Conservation (phyloP, 2,329 filamentous ascomycete genomes). For the Fusarium brachygibbosum region DNA sequence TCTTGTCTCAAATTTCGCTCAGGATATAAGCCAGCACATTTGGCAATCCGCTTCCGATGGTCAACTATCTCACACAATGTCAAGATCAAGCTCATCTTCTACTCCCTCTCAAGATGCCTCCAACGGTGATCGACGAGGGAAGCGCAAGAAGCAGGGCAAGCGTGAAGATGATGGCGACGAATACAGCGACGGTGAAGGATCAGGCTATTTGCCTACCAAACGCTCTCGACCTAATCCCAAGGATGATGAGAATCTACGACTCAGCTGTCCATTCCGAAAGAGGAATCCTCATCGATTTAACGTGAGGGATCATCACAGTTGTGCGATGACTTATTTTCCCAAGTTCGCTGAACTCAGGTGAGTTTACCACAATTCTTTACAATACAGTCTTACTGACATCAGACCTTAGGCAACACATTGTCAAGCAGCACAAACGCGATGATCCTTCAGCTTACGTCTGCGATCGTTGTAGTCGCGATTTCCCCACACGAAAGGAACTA, state of each 20-base stretch:
- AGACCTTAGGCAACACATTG: conserved; percentile 57
- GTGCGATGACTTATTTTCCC: conserved; percentile 60
- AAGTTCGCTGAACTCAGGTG: conserved; percentile 59
- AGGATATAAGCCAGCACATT: conserved; percentile 53
- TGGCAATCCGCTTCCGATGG: conserved; percentile 51
- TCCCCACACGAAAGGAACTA: conserved; percentile 55
- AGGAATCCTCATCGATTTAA: conserved; percentile 62
- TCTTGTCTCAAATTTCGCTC: conserved; percentile 53
- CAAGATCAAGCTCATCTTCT: conserved; percentile 51
- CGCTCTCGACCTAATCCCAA: conserved; percentile 50
- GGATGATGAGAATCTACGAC: conserved; percentile 56
- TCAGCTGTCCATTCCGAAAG: conserved; percentile 61
- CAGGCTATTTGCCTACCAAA: conserved; percentile 50
- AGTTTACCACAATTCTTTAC: not conserved
- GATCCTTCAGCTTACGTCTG: conserved; percentile 58
- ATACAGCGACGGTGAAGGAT: conserved; percentile 53
- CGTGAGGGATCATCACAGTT: conserved; percentile 60
- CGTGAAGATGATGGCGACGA: conserved; percentile 54
- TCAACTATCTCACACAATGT: conserved; percentile 51
- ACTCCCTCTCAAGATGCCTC: conserved; percentile 49
- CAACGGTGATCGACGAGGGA: conserved; percentile 48
- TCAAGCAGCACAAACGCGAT: conserved; percentile 60
- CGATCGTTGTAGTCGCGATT: conserved; percentile 58
- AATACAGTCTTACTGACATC: conserved; percentile 33
- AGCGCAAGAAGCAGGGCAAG: conserved; percentile 54